Evolutionary conservation across 2,329 filamentous ascomycete species (phyloP).

Genomic region (Hymenoscyphus salicellus): DNA sequence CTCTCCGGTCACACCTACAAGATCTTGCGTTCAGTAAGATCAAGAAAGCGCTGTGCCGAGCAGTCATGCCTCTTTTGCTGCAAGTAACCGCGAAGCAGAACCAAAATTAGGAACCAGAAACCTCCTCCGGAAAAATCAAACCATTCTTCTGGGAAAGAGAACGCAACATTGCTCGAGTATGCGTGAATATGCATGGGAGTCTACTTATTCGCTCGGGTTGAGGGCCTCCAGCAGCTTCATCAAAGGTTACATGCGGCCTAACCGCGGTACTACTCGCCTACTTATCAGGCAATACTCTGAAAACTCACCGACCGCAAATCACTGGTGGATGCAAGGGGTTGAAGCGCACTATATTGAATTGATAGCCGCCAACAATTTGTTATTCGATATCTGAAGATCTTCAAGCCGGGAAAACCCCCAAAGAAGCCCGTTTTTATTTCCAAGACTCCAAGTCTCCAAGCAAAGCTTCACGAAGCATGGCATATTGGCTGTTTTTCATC

Average conservation of each 20-base stretch:
- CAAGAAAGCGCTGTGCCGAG: not conserved
- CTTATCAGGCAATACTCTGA: not conserved
- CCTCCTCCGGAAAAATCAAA: conserved; percentile 3
- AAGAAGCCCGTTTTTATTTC: not conserved
- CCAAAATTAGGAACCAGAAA: not conserved
- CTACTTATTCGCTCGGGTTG: not conserved
- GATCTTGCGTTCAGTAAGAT: conserved; percentile 1
- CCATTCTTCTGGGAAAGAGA: conserved; percentile 5
- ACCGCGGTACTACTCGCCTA: not conserved
- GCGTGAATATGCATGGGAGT: not conserved
- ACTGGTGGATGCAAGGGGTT: not conserved
- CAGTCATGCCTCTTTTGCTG: not conserved
- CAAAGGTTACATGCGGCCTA: conserved; percentile 10
- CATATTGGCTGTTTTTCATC: not conserved
- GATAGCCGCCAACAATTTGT: not conserved
- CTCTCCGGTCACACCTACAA: not conserved
- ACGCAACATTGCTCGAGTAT: not conserved
- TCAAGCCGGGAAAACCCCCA: not conserved
- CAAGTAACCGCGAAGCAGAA: conserved; percentile 2
- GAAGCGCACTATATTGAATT: not conserved
- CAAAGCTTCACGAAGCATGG: conserved; percentile 1
- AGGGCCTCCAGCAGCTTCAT: conserved; percentile 3
- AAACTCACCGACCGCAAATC: not conserved
- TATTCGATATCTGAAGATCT: not conserved
- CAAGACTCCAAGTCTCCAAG: not conserved